Evolutionary conservation across 805 yeast species (phyloP), one percentile per base, ranked within the genome.

Genomic region (Wickerhamiella azymoides): DNA sequence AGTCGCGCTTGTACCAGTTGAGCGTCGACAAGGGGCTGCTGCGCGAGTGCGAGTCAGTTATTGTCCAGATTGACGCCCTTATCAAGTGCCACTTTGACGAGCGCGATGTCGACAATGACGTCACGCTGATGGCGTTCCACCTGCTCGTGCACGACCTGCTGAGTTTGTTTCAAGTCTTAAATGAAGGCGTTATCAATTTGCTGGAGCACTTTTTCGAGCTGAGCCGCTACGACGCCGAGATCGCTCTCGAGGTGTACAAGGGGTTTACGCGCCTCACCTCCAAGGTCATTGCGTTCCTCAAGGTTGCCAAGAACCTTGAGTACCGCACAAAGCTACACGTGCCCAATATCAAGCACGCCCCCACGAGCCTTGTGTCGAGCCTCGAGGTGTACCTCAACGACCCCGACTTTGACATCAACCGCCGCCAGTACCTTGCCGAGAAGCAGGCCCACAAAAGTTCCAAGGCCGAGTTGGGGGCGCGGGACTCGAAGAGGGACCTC

Each of bases 261-360:
- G 73, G 71, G 49, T 92, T 92, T 63, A 93, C 86, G 35, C 80
- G 77, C 49, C 77, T 85, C 59, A 92, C 97, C 2, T 78, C 79
- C 45, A 80, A 78, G 58, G 97, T 89, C 9, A 92, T 92, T 25
- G 80, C 79, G 54, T 92, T 82, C 62, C 70, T 92, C 57, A 77
- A 93, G 55, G 77, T 81, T 13, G 98, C 97, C 4, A 89, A 92
- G 59, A 85, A 81, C 60, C 69, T 84, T 52, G 95, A 84, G 62
- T 76, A 78, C 58, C 76, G 86, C 10, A 86, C 96, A 2, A 86
- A 86, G 56, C 68, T 89, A 52, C 88, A 80, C 56, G 94, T 92
- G 28, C 98, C 98, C 32, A 88, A 94, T 11, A 88, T 92, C 50
- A 84, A 84, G 60, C 98, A 92, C 64, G 97, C 97, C 1, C 96